Evolutionary conservation across 108 stramenopile genomes (phyloP).

Genomic region (Cyclotella atomus): DNA sequence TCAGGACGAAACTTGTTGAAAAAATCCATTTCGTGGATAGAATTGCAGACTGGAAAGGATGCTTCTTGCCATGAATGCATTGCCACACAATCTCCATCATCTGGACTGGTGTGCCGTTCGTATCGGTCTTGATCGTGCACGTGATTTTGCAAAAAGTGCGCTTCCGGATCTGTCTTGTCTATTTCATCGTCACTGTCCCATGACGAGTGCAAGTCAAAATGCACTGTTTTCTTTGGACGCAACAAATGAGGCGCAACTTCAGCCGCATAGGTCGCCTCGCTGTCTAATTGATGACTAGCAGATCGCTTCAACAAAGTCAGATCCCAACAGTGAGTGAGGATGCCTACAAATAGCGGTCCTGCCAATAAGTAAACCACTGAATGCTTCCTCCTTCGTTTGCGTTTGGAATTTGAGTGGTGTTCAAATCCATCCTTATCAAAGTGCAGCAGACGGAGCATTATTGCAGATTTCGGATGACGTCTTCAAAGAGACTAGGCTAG

Average conservation of each 20-base stretch:
- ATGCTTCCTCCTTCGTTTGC: too few relatives aligned
- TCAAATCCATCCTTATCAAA: too few relatives aligned
- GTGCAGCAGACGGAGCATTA: too few relatives aligned
- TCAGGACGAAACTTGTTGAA: not conserved
- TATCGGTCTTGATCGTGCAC: not conserved
- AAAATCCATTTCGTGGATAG: constrained; percentile 14
- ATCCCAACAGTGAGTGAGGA: constrained; percentile 2
- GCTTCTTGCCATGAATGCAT: constrained; percentile 16
- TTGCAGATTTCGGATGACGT: too few relatives aligned
- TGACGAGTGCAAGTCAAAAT: too few relatives aligned
- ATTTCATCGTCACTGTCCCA: not conserved
- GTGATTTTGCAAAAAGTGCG: too few relatives aligned
- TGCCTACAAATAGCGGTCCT: not conserved
- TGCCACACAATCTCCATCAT: constrained; percentile 10
- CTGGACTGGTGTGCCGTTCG: not conserved
- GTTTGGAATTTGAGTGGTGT: too few relatives aligned
- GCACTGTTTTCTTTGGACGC: not conserved
- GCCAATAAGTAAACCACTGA: too few relatives aligned
- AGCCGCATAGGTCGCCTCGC: not conserved
- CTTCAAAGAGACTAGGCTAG: too few relatives aligned
- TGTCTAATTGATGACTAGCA: not conserved
- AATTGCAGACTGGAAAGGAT: constrained; percentile 10
- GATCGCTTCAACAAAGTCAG: not conserved
- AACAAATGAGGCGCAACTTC: not conserved
- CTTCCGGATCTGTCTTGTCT: not conserved